phyloP scores from a whole-genome alignment of 306 rosid genomes.

The Fragaria vesca region DNA sequence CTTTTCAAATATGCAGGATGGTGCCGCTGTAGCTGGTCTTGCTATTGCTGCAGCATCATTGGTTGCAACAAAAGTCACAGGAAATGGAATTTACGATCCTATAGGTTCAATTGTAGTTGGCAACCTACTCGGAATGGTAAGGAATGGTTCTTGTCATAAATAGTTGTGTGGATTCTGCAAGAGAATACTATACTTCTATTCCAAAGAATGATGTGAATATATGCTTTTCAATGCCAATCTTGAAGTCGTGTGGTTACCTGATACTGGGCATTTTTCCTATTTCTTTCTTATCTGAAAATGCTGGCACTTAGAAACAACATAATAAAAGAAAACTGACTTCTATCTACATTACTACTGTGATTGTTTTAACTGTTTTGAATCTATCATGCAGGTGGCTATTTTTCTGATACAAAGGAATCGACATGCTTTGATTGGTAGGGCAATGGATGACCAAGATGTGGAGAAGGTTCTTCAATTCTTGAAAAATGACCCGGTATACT shows the following conservation, averaged over 20 bases:
- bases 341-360: background rate
- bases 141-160: slow-evolving; percentile 1
- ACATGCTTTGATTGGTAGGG: slow-evolving; percentile 97
- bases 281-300: background rate
- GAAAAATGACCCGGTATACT: slow-evolving; percentile 84
- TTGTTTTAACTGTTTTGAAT: slow-evolving; percentile 21
- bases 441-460: slow-evolving; percentile 94
- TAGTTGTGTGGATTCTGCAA: background rate
- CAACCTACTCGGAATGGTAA: slow-evolving; percentile 97
- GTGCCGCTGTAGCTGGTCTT: slow-evolving; percentile 97
- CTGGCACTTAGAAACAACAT: background rate
- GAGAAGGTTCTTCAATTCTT: slow-evolving; percentile 86
- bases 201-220: background rate
- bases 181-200: background rate
- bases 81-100: slow-evolving; percentile 95
- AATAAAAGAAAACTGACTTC: background rate
- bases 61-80: slow-evolving; percentile 75
- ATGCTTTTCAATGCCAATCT: background rate
- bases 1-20: slow-evolving; percentile 70
- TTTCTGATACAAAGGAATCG: slow-evolving; percentile 98
- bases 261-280: background rate
- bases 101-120: slow-evolving; percentile 92
- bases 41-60: slow-evolving; percentile 88
- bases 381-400: slow-evolving; percentile 80
- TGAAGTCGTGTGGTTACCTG: background rate